Evolutionary conservation across 2,329 filamentous ascomycete genomes (phyloP), one percentile per base, ranked within the genome.

Genomic region (Xylaria polymorpha): DNA sequence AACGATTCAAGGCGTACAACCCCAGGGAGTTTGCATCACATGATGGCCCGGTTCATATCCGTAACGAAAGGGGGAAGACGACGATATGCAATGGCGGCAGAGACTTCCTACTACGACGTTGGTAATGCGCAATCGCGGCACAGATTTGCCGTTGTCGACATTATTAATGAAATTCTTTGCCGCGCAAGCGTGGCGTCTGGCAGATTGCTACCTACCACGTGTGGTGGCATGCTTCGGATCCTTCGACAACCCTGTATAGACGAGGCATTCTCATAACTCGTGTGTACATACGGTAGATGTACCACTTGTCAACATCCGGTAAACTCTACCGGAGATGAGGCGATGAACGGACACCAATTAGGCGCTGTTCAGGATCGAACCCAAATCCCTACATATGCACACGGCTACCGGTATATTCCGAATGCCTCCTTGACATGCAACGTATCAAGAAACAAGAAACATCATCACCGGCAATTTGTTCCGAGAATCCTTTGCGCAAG

Each of bases 131-230:
- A 6, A 25, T 29, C 15, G 22, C 22, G 46, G 20, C 20, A 37
- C 9, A 46, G 14, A 3, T 39, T 39, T 41, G 14, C 6, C 15
- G 48, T 12, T 15, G 15, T 3, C 46, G 15, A 15, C 37, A 39
- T 43, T 57, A 22, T 39, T 32, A 18, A 53, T 35, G 29, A n/a
- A n/a, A 18, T 39, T 22, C 32, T 18, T 39, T 39, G 39, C 37
- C n/a, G 29, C 29, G 57, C 56, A 8, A 39, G n/a, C 6, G 64
- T 41, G 56, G 57, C 57, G 50, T 55, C 39, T 7, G 4, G 20
- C 29, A 15, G 18, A 18, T 20, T 46, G n/a, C 29, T 8, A 41
- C 29, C 29, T 8, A 41, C 29, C 6, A 48, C 20, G 12, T 32
- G 22, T 7, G 32, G 20, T 22, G 55, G 32, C 44, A 48, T 29